phyloP scores from a whole-genome alignment of 2,329 filamentous ascomycete genomes.

The Ceratocystis papillata region DNA sequence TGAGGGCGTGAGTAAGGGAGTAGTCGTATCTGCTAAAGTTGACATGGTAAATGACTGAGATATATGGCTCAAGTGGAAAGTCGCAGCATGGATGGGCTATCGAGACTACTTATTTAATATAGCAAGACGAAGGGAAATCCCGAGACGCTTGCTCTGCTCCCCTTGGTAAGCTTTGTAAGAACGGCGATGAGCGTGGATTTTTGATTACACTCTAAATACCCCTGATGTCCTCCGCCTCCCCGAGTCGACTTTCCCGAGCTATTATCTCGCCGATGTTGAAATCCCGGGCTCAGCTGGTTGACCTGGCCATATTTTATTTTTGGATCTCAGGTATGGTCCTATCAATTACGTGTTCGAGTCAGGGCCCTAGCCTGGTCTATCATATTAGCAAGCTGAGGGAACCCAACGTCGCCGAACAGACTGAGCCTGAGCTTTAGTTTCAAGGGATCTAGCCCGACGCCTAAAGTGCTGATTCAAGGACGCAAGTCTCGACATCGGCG shows the following conservation, averaged over 20 bases:
- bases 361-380: too few relatives aligned
- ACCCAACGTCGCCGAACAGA: background rate
- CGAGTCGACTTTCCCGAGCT: background rate
- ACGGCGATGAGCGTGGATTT: background rate
- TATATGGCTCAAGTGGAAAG: background rate
- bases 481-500: background rate
- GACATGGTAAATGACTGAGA: background rate
- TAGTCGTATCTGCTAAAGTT: background rate
- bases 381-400: too few relatives aligned
- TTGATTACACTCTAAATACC: background rate
- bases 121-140: background rate
- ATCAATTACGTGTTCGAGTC: too few relatives aligned
- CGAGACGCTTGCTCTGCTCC: background rate
- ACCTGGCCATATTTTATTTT: too few relatives aligned
- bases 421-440: background rate
- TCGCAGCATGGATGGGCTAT: background rate
- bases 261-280: background rate
- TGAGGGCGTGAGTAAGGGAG: background rate
- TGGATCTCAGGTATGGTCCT: too few relatives aligned
- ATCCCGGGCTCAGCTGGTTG: background rate
- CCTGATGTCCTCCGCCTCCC: background rate
- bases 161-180: background rate
- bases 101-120: background rate
- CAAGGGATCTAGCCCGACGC: background rate
- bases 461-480: background rate